Evolutionary conservation across 1,139 yeast species (phyloP), one percentile per base, ranked within the genome.

Genomic region (Suhomyces terraborum): DNA sequence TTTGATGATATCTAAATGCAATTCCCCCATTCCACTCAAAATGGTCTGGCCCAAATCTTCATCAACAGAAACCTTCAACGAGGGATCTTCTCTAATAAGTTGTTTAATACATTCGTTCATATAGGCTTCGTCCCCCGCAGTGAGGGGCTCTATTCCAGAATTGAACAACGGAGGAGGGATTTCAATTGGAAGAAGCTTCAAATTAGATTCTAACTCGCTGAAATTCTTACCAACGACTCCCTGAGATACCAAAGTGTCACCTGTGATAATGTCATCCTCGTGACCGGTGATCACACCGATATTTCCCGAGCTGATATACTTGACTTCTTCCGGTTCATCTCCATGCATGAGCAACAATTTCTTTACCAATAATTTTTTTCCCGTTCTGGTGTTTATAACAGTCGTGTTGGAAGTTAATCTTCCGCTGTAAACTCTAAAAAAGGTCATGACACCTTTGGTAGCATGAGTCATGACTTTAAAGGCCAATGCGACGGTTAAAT

Each of bases 91-190:
- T 44, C 87, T 74, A 10, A 87, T 65, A 33, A 94, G 63, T 1
- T 79, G 69, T 5, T 69, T 68, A 32, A 93, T 69, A 3, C 95
- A 84, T 10, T 79, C 75, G 42, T 83, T 82, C 84, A 88, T 77
- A 48, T 72, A 58, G 47, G 88, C 67, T 41, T 77, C 79, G 54
- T 91, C 97, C 2, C 96, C 93, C 3, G 88, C 79, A 0, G 96
- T 83, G 37, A 72, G 66, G 0, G 98, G 98, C 47, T 88, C 95
- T 31, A 93, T 76, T 0, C 89, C 77, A 1, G 94, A 82, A 52
- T 89, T 85, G 62, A 91, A 93, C 8, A 93, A 94, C 0, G 98
- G 96, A 0, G 96, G 96, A 0, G 98, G 98, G 0, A 88, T 77
- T 0, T 69, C 75, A 24, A 93, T 89, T 0, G 97, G 95, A 46